Conservation (phyloP, 2,329 filamentous ascomycete genomes). For the Trichoderma lentiforme region DNA sequence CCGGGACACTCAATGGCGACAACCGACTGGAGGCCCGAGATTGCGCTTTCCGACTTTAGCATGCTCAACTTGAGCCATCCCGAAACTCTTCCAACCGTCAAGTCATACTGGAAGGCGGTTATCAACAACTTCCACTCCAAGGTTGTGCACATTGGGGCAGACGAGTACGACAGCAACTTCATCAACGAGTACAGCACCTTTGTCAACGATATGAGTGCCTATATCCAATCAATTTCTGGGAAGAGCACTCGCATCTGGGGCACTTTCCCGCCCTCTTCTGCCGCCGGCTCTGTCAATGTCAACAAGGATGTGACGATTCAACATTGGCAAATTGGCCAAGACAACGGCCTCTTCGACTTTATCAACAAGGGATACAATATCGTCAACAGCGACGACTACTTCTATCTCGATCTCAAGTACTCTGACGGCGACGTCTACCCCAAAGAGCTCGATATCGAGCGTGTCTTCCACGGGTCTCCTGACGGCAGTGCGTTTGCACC, state of each 20-base stretch:
- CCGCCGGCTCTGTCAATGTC: slow-evolving; percentile 16
- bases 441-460: slow-evolving; percentile 21
- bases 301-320: slow-evolving; percentile 24
- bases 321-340: slow-evolving; percentile 24
- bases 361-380: slow-evolving; percentile 24
- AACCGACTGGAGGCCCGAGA: slow-evolving; percentile 54
- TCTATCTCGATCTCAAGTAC: slow-evolving; percentile 25
- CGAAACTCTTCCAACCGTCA: slow-evolving; percentile 49
- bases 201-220: slow-evolving; percentile 42
- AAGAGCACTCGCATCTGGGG: slow-evolving; percentile 55
- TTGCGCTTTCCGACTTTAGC: slow-evolving; percentile 45
- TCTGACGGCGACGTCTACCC: slow-evolving; percentile 25
- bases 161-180: slow-evolving; percentile 47
- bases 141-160: slow-evolving; percentile 53
- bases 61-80: slow-evolving; percentile 44
- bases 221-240: slow-evolving; percentile 41
- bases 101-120: slow-evolving; percentile 51
- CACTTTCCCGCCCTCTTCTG: slow-evolving; percentile 29
- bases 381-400: slow-evolving; percentile 24
- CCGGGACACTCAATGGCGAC: slow-evolving; percentile 51
- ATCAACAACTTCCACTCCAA: slow-evolving; percentile 55
- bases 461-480: slow-evolving; percentile 20
- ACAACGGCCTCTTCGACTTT: slow-evolving; percentile 23
- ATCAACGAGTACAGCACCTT: slow-evolving; percentile 50
- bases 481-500: slow-evolving; percentile 23